Conservation (phyloP, 192 early-diverging fungal species). For the Backusella mclennaniae region DNA sequence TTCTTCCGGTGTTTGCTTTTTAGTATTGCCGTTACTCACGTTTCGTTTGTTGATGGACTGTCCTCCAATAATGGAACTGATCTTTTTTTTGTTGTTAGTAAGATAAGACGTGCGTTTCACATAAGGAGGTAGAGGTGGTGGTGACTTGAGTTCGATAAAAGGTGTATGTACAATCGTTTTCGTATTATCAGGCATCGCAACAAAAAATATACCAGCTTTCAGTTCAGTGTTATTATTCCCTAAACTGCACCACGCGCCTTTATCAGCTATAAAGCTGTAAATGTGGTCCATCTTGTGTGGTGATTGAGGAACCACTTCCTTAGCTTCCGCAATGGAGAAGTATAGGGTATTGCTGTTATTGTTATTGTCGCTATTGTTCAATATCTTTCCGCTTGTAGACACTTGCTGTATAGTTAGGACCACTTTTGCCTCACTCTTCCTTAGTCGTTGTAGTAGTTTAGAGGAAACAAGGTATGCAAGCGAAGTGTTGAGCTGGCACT, state of each 20-base stretch:
- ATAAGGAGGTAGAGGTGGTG: slow-evolving; percentile 18
- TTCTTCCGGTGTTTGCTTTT: background rate
- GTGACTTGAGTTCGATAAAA: slow-evolving; percentile 19
- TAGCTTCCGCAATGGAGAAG: slow-evolving; percentile 20
- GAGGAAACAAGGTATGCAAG: slow-evolving; percentile 33
- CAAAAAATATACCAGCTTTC: slow-evolving; percentile 35
- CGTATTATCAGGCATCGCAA: slow-evolving; percentile 29
- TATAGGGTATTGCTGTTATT: slow-evolving; percentile 9
- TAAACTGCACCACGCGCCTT: slow-evolving; percentile 28
- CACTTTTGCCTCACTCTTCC: slow-evolving; percentile 22
- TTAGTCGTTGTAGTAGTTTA: slow-evolving; percentile 27
- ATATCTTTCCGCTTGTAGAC: background rate
- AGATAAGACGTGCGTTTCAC: background rate
- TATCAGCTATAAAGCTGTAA: slow-evolving; percentile 29
- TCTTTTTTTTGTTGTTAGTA: slow-evolving; percentile 14
- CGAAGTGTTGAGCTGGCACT: slow-evolving; percentile 16
- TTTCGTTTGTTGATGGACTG: background rate
- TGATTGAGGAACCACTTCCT: slow-evolving; percentile 23
- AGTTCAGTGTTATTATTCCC: slow-evolving; percentile 3
- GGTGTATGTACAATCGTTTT: slow-evolving; percentile 3
- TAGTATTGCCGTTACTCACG: background rate
- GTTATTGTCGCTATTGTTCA: background rate
- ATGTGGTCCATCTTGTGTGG: slow-evolving; percentile 26
- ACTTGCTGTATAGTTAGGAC: slow-evolving; percentile 3
- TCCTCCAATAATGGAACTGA: slow-evolving; percentile 1